Base-by-base conservation (phyloP, 1,284 basidiomycete species). In the Sanghuangporus sanghuang region DNA sequence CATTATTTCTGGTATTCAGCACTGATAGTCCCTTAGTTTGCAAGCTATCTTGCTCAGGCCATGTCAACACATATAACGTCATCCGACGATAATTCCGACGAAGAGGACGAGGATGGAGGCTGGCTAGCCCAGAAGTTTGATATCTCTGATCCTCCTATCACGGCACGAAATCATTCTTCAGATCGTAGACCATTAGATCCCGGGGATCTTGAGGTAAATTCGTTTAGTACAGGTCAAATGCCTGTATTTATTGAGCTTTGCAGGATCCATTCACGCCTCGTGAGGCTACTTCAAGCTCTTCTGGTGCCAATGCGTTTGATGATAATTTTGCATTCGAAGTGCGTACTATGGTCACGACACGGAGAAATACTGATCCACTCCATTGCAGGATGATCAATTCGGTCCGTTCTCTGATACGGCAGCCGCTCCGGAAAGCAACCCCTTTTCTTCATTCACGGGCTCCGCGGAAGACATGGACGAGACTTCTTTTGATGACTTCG, bases 91-190 rank as follows among this genome's bases (percentile, higher is more conserved):
- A 77, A 77, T 50, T 74, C 76, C 6, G 88, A 90, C 32, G 82
- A 84, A 23, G 89, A 90, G 9, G 87, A 88, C 3, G 84, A 86
- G 1, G 85, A 86, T 14, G 82, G 83, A 6, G 89, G 89, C 0
- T 93, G 92, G 91, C 74, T 93, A 35, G 80, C 89, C 1, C 85
- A 90, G 50, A 84, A 81, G 36, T 92, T 92, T 67, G 82, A 84
- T 42, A 74, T 90, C 5, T 78, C 80, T 32, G 78, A 81, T 46
- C 80, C 84, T 8, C 82, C 86, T 6, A 76, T 83, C n/a, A 74
- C 84, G 44, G 76, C 82, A 60, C 76, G 82, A 59, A 79, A 78
- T 67, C 77, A 78, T 53, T 71, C 74, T 62, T 72, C 71, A 11
- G 80, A 82, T 59, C 78, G 85, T 64, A 79, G 83, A 66, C 84